Percentiles rank a stretch among this genome's conserved stretches.
Evolutionary conservation across 768 basidiomycete genomes (phyloP).

Genomic region (Asterophora parasitica): DNA sequence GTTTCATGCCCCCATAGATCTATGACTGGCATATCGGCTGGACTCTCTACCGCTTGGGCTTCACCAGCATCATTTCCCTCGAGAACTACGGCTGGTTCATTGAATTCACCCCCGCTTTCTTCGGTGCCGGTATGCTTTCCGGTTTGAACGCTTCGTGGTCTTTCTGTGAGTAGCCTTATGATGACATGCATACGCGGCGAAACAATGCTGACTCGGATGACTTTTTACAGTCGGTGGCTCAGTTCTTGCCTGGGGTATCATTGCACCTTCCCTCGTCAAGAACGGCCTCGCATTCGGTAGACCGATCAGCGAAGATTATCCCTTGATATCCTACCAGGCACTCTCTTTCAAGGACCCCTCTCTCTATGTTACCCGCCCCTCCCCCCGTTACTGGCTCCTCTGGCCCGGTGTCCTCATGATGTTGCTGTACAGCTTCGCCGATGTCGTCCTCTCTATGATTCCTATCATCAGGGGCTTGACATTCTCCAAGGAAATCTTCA

Average conservation of each 20-base stretch:
- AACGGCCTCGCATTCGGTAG: conserved; percentile 47
- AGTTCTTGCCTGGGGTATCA: conserved; percentile 51
- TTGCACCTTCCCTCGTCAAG: conserved; percentile 49
- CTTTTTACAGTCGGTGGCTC: conserved; percentile 40
- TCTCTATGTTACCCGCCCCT: conserved; percentile 37
- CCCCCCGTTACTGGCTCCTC: conserved; percentile 57
- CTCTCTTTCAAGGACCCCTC: conserved; percentile 44
- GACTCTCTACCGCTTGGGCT: conserved; percentile 53
- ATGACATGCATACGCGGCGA: too few relatives aligned
- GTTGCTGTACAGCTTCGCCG: conserved; percentile 55
- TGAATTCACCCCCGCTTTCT: conserved; percentile 55
- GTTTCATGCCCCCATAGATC: conserved; percentile 22
- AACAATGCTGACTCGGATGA: background rate
- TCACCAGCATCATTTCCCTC: conserved; percentile 51
- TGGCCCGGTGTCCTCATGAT: conserved; percentile 63
- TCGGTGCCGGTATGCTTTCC: conserved; percentile 54
- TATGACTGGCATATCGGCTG: conserved; percentile 66
- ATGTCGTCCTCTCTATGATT: conserved; percentile 35
- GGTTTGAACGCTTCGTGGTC: conserved; percentile 54
- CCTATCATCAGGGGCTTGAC: background rate
- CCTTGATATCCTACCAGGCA: conserved; percentile 39
- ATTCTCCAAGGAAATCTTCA: background rate
- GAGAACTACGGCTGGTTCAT: conserved; percentile 58
- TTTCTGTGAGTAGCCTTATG: conserved; percentile 37
- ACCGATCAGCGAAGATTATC: conserved; percentile 31